Conservation (phyloP, 768 basidiomycete species). For the Mycena indigotica region DNA sequence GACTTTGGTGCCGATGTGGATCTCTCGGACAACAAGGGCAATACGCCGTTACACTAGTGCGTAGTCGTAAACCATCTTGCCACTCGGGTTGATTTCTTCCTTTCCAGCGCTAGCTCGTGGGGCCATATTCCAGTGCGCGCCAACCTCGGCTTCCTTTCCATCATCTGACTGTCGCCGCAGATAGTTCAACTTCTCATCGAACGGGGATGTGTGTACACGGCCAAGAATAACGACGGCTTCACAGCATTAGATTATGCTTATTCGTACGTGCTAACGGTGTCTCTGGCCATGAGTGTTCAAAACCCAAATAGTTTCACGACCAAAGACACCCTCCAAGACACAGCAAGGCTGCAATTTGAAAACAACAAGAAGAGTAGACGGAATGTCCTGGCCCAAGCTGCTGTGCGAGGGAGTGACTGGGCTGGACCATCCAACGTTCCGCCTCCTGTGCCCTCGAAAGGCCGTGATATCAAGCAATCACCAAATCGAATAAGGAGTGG, state of each 20-base stretch:
- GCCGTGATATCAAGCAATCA: slow-evolving; percentile 41
- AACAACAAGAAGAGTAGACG: slow-evolving; percentile 76
- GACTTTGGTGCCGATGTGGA: slow-evolving; percentile 90
- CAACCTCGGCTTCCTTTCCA: slow-evolving; percentile 1
- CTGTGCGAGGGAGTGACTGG: slow-evolving; percentile 67
- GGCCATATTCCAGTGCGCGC: slow-evolving; percentile 73
- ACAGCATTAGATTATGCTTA: slow-evolving; percentile 93
- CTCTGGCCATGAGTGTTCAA: not conserved
- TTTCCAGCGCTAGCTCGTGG: slow-evolving; percentile 80
- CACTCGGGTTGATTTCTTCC: slow-evolving; percentile 13
- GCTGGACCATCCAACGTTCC: slow-evolving; percentile 46
- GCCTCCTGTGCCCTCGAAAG: slow-evolving; percentile 49
- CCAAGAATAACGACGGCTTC: slow-evolving; percentile 89
- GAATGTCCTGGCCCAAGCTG: slow-evolving; percentile 72
- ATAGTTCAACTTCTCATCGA: slow-evolving; percentile 87
- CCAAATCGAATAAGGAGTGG: slow-evolving; percentile 72
- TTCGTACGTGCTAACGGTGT: slow-evolving; percentile 53
- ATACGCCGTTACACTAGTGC: slow-evolving; percentile 94
- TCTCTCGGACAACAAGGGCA: slow-evolving; percentile 87
- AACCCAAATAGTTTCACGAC: slow-evolving; percentile 61
- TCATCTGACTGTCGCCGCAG: slow-evolving; percentile 34
- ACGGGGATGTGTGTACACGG: slow-evolving; percentile 80
- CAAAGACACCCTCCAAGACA: slow-evolving; percentile 76
- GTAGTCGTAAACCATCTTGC: slow-evolving; percentile 3
- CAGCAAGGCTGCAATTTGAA: slow-evolving; percentile 78